Conservation (phyloP, 495 filamentous ascomycete species). For the Pseudomonodictys pantanalensis region DNA sequence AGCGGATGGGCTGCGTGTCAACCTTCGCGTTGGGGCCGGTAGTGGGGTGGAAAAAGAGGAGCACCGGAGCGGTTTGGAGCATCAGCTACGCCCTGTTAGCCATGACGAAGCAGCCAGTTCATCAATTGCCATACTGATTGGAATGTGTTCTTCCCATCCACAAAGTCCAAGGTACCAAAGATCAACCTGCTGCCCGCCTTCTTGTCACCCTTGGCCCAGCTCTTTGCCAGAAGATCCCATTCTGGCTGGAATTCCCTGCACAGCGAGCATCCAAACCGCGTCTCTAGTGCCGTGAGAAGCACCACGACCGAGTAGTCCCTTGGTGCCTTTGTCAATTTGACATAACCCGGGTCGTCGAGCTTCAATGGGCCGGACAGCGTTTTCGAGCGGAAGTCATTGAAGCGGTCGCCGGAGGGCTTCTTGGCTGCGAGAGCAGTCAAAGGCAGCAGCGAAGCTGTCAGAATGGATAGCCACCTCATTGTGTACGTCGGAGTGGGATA, state of each 20-base stretch:
- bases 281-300: slow-evolving; percentile 82
- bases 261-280: slow-evolving; percentile 78
- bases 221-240: slow-evolving; percentile 83
- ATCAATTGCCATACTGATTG: slow-evolving; percentile 63
- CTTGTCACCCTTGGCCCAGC: slow-evolving; percentile 82
- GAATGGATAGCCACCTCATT: slow-evolving; percentile 48
- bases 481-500: slow-evolving; percentile 16
- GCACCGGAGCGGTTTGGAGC: slow-evolving; percentile 90
- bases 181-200: slow-evolving; percentile 66
- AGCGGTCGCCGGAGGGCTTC: slow-evolving; percentile 54
- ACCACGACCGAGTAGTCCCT: slow-evolving; percentile 81
- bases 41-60: slow-evolving; percentile 86
- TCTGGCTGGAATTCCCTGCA: slow-evolving; percentile 92
- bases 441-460: slow-evolving; percentile 53
- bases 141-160: slow-evolving; percentile 79
- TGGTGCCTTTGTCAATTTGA: slow-evolving; percentile 68
- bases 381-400: slow-evolving; percentile 65
- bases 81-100: slow-evolving; percentile 60
- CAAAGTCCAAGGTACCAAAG: slow-evolving; percentile 86
- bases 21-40: slow-evolving; percentile 74
- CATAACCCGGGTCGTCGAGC: slow-evolving; percentile 72
- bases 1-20: slow-evolving; percentile 67
- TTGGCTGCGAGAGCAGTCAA: slow-evolving; percentile 57
- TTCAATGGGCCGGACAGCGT: slow-evolving; percentile 66
- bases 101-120: neutral